Conservation (phyloP, 2,329 filamentous ascomycete genomes). For the Pleomassaria siparia region DNA sequence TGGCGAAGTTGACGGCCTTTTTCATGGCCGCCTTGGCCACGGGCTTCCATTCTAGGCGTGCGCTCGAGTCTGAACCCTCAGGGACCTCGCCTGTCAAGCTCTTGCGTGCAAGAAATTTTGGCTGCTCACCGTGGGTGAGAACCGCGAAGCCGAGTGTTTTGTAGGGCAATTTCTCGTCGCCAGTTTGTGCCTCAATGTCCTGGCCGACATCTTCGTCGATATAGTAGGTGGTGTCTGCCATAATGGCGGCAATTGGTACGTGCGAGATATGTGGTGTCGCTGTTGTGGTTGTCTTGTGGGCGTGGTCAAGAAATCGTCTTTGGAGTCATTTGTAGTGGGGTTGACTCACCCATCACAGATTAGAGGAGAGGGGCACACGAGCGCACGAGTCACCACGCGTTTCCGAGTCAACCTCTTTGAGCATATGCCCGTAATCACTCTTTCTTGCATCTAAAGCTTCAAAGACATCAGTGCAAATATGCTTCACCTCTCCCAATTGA, state of each 20-base stretch:
- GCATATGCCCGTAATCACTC: too few species aligned
- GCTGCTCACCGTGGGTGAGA: conserved; percentile 65
- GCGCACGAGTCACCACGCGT: conserved; percentile 27
- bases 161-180: conserved; percentile 74
- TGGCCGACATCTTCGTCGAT: conserved; percentile 78
- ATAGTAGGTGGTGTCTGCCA: conserved; percentile 59
- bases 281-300: conserved; percentile 16
- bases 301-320: conserved; percentile 28
- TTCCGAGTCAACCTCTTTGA: conserved; percentile 17
- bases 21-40: conserved; percentile 82
- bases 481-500: too few species aligned
- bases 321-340: conserved; percentile 25
- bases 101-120: conserved; percentile 69
- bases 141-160: conserved; percentile 79
- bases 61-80: conserved; percentile 59
- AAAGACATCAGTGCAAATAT: background rate
- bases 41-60: conserved; percentile 73
- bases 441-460: too few species aligned
- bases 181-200: conserved; percentile 67
- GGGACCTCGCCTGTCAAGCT: conserved; percentile 39
- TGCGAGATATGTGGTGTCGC: conserved; percentile 10
- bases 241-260: conserved; percentile 33
- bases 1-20: conserved; percentile 75
- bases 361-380: conserved; percentile 13
- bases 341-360: conserved; percentile 3